Percentiles rank a stretch among this genome's conserved stretches.
These are phyloP conservation scores for Dalechampia spathulata DNA, from an alignment of 441 rosid species.

Conservation along the genomic window DNA sequence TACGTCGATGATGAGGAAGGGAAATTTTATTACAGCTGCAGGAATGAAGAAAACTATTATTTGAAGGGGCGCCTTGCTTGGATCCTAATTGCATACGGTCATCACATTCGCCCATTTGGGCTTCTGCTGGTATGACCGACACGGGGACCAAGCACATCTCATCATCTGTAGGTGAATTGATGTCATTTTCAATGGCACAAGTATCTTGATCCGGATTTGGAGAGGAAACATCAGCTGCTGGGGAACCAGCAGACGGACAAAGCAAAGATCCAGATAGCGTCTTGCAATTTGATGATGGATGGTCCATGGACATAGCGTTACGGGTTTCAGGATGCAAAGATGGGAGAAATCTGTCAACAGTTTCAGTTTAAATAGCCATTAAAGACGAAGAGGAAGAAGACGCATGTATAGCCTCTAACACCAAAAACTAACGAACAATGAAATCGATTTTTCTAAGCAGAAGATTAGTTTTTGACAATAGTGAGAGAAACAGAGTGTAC, in stretches of 20 bases:
- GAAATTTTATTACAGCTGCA: neutral
- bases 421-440: neutral
- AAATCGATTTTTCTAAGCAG: too few species aligned
- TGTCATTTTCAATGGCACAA: neutral
- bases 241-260: neutral
- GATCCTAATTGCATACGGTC: too few species aligned
- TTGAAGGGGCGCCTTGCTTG: too few species aligned
- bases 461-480: too few species aligned
- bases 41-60: neutral
- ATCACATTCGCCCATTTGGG: too few species aligned
- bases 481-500: too few species aligned
- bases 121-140: neutral
- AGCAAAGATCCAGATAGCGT: constrained; percentile 1
- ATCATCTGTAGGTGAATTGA: neutral
- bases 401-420: too few species aligned
- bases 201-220: neutral
- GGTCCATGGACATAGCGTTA: neutral
- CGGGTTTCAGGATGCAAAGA: constrained; percentile 17
- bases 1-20: neutral
- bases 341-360: constrained; percentile 17
- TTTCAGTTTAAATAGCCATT: constrained; percentile 16
- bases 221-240: neutral
- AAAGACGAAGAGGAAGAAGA: constrained; percentile 1
- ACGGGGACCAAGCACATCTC: neutral
- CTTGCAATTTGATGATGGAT: neutral